Evolutionary conservation across 331 rosid genomes (phyloP).

Genomic region (Dryas integrifolia): DNA sequence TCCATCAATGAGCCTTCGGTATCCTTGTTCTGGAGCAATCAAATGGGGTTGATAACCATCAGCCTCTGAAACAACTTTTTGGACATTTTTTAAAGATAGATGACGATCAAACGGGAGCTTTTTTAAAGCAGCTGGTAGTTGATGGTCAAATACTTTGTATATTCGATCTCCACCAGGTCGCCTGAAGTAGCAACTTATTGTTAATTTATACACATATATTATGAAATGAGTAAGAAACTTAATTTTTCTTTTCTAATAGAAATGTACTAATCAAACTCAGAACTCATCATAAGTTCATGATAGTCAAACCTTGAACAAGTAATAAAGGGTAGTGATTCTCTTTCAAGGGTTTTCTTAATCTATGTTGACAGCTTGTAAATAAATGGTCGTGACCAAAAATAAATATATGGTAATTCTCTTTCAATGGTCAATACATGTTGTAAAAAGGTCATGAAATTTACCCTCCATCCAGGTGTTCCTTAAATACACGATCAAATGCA

Average conservation of each 20-base stretch:
- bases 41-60: conserved; percentile 99
- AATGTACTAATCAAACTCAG: not conserved
- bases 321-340: not conserved
- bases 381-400: too few species aligned
- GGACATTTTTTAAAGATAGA: conserved; percentile 80
- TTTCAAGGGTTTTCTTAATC: not conserved
- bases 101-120: conserved; percentile 97
- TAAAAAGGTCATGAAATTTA: conserved; percentile 33
- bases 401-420: not conserved
- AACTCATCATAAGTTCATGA: not conserved
- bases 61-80: conserved; percentile 89
- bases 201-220: not conserved
- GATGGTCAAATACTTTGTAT: conserved; percentile 92
- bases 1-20: conserved; percentile 93
- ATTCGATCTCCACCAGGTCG: conserved; percentile 99
- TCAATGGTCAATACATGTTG: not conserved
- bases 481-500: conserved; percentile 96
- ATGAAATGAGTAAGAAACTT: not conserved
- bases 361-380: not conserved
- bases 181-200: conserved; percentile 37
- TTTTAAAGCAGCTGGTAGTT: conserved; percentile 92
- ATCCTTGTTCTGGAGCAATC: conserved; percentile 99
- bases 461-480: conserved; percentile 99
- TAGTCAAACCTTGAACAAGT: not conserved
- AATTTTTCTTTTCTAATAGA: not conserved